Evolutionary conservation across 2,329 filamentous ascomycete species (phyloP), one percentile per base, ranked within the genome.

Genomic region (Monilinia polystroma): DNA sequence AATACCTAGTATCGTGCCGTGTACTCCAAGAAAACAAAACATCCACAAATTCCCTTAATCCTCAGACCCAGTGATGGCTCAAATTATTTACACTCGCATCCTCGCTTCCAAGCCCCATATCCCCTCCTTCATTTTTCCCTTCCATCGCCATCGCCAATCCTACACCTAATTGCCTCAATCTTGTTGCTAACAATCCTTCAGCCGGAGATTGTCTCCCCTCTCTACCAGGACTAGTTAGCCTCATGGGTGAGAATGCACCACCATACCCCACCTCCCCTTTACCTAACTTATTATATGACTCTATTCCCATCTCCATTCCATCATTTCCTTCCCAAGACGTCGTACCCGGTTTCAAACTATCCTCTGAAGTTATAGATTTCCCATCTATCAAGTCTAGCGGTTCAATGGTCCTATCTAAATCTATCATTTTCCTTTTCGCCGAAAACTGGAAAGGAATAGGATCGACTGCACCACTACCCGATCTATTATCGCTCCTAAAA

Each of bases 181-280:
- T 84, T 75, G 87, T 87, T 14, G 91, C 91, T 20, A 95, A 79
- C 20, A 95, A 77, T 3, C 90, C 86, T 72, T 92, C 88, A 5
- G 85, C 79, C 2, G 78, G 73, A 59, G 52, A 32, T 45, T 49
- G 29, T 38, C 43, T 58, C 8, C 43, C 29, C 68, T 77, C 77
- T 47, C 79, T 79, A 71, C 78, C 75, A 43, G 75, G 26, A 41
- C 41, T 52, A 12, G 16, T 52, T 14, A 45, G 26, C 43, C 45
- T 77, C 63, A 75, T 76, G 11, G 71, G 75, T 29, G 72, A 75
- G 70, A 83, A 87, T 0, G 80, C 78, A 65, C 85, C 82, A 49
- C 88, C 84, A 73, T 90, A 88, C 47, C 87, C 83, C 26, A 81
- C 76, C 68, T 92, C 87, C 7, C 87, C 87, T 74, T 84, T 90